Conservation (phyloP, 805 yeast genomes). For the Nakazawaea wickerhamii region DNA sequence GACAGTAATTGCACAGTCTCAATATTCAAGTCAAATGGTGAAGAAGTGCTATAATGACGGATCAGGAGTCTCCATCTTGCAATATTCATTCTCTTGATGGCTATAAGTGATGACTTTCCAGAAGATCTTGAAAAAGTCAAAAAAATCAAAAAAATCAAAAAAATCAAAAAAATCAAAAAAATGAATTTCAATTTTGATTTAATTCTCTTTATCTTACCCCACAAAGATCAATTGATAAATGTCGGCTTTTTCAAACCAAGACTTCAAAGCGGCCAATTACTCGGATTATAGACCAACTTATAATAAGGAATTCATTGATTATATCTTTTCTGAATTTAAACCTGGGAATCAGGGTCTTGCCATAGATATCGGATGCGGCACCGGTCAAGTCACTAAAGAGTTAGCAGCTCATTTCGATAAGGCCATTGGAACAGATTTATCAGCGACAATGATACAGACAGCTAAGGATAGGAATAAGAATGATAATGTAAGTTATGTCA, state of each 20-base stretch:
- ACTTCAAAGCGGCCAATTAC: constrained; percentile 51
- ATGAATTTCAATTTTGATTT: not conserved
- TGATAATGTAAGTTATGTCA: constrained; percentile 14
- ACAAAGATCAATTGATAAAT: constrained; percentile 27
- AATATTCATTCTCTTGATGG: no score
- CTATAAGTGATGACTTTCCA: no score
- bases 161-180: not conserved
- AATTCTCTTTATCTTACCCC: constrained; percentile 23
- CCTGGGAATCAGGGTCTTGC: constrained; percentile 28
- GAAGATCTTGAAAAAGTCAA: no score
- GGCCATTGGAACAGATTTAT: constrained; percentile 42
- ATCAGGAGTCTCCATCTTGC: no score
- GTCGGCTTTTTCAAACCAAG: constrained; percentile 56
- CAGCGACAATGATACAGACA: constrained; percentile 39
- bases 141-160: no score
- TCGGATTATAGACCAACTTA: constrained; percentile 61
- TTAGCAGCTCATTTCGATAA: constrained; percentile 31
- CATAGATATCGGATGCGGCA: constrained; percentile 76
- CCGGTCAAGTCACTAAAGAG: constrained; percentile 58
- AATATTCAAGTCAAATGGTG: constrained; percentile 9
- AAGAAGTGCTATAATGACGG: not conserved
- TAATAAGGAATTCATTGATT: constrained; percentile 43
- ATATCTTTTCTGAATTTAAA: constrained; percentile 35
- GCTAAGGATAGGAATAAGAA: constrained; percentile 30
- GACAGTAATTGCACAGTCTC: constrained; percentile 14